Evolutionary conservation across 2,329 filamentous ascomycete genomes (phyloP).

Genomic region (Harringtonia aguacate): DNA sequence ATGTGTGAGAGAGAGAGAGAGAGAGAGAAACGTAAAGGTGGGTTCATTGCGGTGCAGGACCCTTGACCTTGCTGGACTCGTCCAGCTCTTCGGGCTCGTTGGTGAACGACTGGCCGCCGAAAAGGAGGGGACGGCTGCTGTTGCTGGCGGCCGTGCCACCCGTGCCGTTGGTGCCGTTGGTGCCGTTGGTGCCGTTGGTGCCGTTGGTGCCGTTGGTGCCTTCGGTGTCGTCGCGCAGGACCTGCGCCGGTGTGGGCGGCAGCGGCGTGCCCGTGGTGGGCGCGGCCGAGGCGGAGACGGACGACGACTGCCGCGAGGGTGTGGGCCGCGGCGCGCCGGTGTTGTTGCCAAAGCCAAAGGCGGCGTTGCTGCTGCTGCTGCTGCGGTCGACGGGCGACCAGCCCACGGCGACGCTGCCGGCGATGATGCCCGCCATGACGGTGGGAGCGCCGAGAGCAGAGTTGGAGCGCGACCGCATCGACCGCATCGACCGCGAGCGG

Average conservation of each 20-base stretch:
- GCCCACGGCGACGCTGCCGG: conserved; percentile 62
- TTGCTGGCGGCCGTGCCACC: background rate
- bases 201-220: too few species aligned
- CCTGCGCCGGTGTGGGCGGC: background rate
- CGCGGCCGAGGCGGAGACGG: background rate
- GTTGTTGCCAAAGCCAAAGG: background rate
- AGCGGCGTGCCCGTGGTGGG: background rate
- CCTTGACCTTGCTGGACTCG: background rate
- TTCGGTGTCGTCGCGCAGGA: conserved; percentile 3
- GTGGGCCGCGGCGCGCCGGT: background rate
- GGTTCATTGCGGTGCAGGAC: background rate
- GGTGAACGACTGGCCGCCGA: background rate
- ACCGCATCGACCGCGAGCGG: conserved; percentile 44
- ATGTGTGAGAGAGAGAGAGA: background rate
- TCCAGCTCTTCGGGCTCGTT: background rate
- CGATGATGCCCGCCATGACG: conserved; percentile 76
- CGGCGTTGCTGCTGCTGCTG: conserved; percentile 12
- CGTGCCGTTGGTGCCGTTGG: too few species aligned
- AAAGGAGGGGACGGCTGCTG: too few species aligned
- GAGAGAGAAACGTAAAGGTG: too few species aligned
- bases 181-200: too few species aligned
- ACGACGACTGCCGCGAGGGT: conserved; percentile 3
- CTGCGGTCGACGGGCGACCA: conserved; percentile 60
- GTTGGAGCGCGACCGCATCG: conserved; percentile 53
- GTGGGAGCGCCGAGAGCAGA: conserved; percentile 65